These are phyloP conservation scores for Cryptococcus depauperatus DNA, from an alignment of 1,284 basidiomycete genomes.

Conservation along the genomic window DNA sequence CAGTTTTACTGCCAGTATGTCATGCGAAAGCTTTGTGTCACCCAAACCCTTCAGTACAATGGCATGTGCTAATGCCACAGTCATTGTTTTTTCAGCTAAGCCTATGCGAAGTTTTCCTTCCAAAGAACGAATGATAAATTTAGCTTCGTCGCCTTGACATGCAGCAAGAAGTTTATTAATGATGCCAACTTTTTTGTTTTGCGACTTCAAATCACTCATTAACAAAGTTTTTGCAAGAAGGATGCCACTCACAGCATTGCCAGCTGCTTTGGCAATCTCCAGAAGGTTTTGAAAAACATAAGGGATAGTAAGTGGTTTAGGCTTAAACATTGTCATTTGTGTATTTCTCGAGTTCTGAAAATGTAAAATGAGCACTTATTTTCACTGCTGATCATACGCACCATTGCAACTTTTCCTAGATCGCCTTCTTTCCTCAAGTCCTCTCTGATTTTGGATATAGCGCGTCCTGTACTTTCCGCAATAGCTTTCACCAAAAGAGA, in stretches of 20 bases:
- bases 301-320: slow-evolving; percentile 79
- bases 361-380: too few relatives aligned
- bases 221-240: not conserved
- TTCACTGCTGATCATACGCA: slow-evolving; percentile 41
- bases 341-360: slow-evolving; percentile 79
- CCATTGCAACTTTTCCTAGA: slow-evolving; percentile 90
- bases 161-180: slow-evolving; percentile 91
- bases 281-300: slow-evolving; percentile 77
- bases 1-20: slow-evolving; percentile 64
- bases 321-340: slow-evolving; percentile 92
- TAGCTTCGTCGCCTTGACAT: slow-evolving; percentile 75
- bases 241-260: slow-evolving; percentile 60
- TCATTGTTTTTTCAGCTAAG: slow-evolving; percentile 86
- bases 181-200: slow-evolving; percentile 88
- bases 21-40: slow-evolving; percentile 63
- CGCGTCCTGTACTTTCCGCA: slow-evolving; percentile 85
- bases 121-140: slow-evolving; percentile 90
- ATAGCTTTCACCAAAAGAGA: slow-evolving; percentile 92
- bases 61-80: slow-evolving; percentile 81
- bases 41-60: slow-evolving; percentile 61
- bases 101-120: slow-evolving; percentile 98
- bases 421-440: slow-evolving; percentile 94
- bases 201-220: slow-evolving; percentile 53
- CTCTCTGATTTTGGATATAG: slow-evolving; percentile 70
- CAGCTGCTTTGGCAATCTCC: slow-evolving; percentile 76